Conservation (phyloP, 495 filamentous ascomycete genomes). For the Tetracladium setigerum region DNA sequence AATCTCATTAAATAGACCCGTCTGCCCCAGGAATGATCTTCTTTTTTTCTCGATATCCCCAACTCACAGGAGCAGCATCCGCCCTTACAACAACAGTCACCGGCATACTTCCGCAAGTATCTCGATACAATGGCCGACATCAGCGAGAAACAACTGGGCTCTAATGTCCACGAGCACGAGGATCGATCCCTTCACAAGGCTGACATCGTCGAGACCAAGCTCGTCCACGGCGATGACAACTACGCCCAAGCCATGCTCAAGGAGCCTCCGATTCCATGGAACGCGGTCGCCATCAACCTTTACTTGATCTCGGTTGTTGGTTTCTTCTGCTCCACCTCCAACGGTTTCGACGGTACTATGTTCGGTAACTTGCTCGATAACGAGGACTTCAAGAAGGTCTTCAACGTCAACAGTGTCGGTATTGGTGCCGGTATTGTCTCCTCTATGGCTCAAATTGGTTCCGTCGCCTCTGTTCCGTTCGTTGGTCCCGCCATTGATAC, state of each 20-base stretch:
- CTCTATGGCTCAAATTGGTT: conserved; percentile 17
- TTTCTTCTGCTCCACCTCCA: conserved; percentile 36
- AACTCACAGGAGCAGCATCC: too few species aligned
- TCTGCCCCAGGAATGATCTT: too few species aligned
- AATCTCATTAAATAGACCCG: too few species aligned
- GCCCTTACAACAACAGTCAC: too few species aligned
- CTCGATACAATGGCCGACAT: conserved; percentile 11
- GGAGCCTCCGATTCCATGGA: conserved; percentile 26
- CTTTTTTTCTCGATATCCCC: too few species aligned
- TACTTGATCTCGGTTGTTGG: conserved; percentile 29
- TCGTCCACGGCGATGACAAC: conserved; percentile 24
- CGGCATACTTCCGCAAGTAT: too few species aligned
- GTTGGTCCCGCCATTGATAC: conserved; percentile 30
- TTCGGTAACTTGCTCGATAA: conserved; percentile 22
- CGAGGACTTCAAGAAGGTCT: conserved; percentile 17
- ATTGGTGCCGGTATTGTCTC: conserved; percentile 16
- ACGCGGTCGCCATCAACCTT: conserved; percentile 23
- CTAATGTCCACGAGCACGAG: conserved; percentile 1
- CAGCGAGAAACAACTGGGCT: conserved; percentile 6
- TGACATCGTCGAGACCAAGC: conserved; percentile 5
- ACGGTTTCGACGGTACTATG: conserved; percentile 49
- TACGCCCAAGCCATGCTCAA: conserved; percentile 24
- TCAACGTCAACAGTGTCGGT: conserved; percentile 15
- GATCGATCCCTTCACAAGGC: conserved; percentile 2
- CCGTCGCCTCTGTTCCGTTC: conserved; percentile 18